Evolutionary conservation across 306 rosid genomes (phyloP).

Genomic region (Cicer chorassanicum): DNA sequence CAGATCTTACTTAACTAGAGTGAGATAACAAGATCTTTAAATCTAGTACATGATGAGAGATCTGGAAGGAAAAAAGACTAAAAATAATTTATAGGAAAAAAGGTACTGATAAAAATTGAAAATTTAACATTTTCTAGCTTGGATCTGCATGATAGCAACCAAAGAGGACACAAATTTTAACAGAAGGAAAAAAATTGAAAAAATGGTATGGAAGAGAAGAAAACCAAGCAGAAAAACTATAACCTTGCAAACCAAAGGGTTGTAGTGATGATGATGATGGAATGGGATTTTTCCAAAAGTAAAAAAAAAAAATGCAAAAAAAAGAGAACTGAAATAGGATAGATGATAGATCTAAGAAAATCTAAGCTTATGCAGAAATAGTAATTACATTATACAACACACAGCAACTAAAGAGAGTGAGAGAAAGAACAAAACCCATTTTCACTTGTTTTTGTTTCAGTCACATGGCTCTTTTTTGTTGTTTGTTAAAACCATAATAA

Average conservation of each 20-base stretch:
- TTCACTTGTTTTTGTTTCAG: constrained; percentile 28
- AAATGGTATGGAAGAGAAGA: constrained; percentile 30
- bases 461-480: constrained; percentile 28
- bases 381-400: constrained; percentile 42
- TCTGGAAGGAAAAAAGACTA: background rate
- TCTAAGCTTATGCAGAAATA: constrained; percentile 44
- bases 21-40: constrained; percentile 34
- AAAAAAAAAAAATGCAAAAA: background rate
- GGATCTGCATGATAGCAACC: constrained; percentile 48
- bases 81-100: background rate
- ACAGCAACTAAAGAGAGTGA: constrained; percentile 1
- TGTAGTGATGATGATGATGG: constrained; percentile 9
- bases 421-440: constrained; percentile 24
- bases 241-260: constrained; percentile 46
- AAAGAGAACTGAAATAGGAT: constrained; percentile 30
- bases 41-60: constrained; percentile 39
- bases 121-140: constrained; percentile 32
- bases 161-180: constrained; percentile 16
- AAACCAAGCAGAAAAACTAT: constrained; percentile 34
- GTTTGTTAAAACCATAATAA: constrained; percentile 49
- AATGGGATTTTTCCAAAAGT: background rate
- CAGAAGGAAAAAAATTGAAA: background rate
- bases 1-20: constrained; percentile 43
- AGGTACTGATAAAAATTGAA: constrained; percentile 20
- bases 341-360: constrained; percentile 65